Evolutionary conservation across 2,329 filamentous ascomycete genomes (phyloP), one percentile per base, ranked within the genome.

Genomic region (Colletotrichum destructivum): DNA sequence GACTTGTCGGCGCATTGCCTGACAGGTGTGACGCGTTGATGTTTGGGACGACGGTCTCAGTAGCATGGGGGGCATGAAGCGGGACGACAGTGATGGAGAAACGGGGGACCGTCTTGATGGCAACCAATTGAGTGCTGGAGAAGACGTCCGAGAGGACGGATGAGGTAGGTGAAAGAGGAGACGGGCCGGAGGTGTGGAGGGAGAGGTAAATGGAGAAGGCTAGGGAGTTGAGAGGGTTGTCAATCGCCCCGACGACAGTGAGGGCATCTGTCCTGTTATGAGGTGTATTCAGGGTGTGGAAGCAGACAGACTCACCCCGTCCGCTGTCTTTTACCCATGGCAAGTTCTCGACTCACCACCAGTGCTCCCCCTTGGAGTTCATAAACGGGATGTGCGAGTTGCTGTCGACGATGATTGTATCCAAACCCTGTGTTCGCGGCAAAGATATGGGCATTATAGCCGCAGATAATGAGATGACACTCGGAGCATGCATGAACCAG

Each of bases 391-490:
- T 15, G n/a, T 13, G 3, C 13, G 21, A 42, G 13, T 7, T 23
- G n/a, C 13, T 21, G 15, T 23, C 11, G n/a, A 42, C 35, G 12
- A 6, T 11, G 7, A 6, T 23, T 3, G 2, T 5, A 38, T 31
- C 9, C 15, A 4, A n/a, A 6, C 1, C 26, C 42, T 4, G 9
- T 0, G 8, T 18, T 15, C 13, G 11, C 35, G 49, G 65, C 12
- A 40, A 16, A 35, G 15, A 16, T 49, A 47, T 67, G 11, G 40
- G 49, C 42, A 31, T 35, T 18, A 13, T 55, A 7, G n/a, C 55
- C 12, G n/a, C 23, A 35, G 21, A 52, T 42, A 23, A 68, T 64
- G 65, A 42, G 59, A 64, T 49, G 65, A 49, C 59, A 55, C 40
- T 63, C 42, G 55, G 16, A 40, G 49, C 59, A 49, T 60, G 49